phyloP scores from a whole-genome alignment of 2,329 filamentous ascomycete species.

The Bertia moriformis region DNA sequence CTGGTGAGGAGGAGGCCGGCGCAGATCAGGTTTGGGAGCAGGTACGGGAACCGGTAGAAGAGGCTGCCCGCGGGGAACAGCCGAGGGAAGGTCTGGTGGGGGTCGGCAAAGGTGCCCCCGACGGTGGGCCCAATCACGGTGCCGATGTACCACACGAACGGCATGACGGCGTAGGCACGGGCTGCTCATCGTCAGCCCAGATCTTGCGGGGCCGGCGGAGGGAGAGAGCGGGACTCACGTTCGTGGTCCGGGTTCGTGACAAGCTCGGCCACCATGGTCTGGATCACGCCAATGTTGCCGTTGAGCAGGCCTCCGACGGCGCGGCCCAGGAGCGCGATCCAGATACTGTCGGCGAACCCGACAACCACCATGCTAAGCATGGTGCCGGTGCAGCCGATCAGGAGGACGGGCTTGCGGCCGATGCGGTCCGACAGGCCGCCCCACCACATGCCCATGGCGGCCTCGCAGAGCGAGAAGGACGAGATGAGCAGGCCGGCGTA shows the following conservation, averaged over 20 bases:
- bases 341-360: slow-evolving; percentile 70
- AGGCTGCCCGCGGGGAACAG: slow-evolving; percentile 53
- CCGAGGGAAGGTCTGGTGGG: slow-evolving; percentile 58
- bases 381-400: slow-evolving; percentile 70
- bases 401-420: slow-evolving; percentile 71
- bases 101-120: slow-evolving; percentile 74
- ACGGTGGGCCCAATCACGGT: slow-evolving; percentile 81
- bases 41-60: slow-evolving; percentile 70
- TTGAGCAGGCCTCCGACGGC: slow-evolving; percentile 71
- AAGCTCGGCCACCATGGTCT: slow-evolving; percentile 84
- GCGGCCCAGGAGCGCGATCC: slow-evolving; percentile 65
- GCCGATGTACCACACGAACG: slow-evolving; percentile 82
- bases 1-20: slow-evolving; percentile 62
- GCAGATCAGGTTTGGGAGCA: slow-evolving; percentile 80
- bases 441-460: slow-evolving; percentile 77
- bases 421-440: slow-evolving; percentile 68
- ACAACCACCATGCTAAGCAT: slow-evolving; percentile 72
- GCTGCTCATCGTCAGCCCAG: slow-evolving; percentile 28
- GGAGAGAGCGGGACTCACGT: slow-evolving; percentile 35
- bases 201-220: background rate
- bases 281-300: slow-evolving; percentile 80
- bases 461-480: slow-evolving; percentile 70
- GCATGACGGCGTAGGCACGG: slow-evolving; percentile 79
- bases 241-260: slow-evolving; percentile 75
- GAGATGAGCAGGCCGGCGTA: slow-evolving; percentile 82